A percentile compares a stretch with the other conserved stretches of the same genome.
Conservation (phyloP, 1,284 basidiomycete species). For the Schizophyllum amplum region DNA sequence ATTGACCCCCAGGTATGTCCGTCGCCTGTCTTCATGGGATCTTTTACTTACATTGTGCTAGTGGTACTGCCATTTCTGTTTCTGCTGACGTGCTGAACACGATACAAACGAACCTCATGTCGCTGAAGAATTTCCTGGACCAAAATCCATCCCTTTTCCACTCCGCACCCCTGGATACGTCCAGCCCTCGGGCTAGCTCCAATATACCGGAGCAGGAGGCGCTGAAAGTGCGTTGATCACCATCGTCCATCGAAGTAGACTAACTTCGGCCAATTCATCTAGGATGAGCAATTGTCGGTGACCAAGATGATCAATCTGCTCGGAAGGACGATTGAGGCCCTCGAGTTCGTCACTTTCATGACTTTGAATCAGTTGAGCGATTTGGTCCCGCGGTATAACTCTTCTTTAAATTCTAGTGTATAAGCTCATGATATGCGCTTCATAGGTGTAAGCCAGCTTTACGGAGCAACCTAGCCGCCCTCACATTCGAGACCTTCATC, state of each 20-base stretch:
- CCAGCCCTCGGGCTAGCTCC: slow-evolving; percentile 42
- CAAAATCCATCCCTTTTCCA: slow-evolving; percentile 77
- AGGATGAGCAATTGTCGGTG: slow-evolving; percentile 81
- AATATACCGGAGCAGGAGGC: slow-evolving; percentile 62
- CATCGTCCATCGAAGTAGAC: slow-evolving; percentile 7
- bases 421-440: background rate
- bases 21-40: background rate
- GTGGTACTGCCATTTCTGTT: slow-evolving; percentile 28
- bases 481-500: slow-evolving; percentile 84
- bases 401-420: background rate
- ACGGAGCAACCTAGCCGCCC: slow-evolving; percentile 55
- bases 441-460: slow-evolving; percentile 60
- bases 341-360: slow-evolving; percentile 24
- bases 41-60: slow-evolving; percentile 9
- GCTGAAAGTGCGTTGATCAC: slow-evolving; percentile 53
- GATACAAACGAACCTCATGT: slow-evolving; percentile 74
- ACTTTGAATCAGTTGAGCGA: slow-evolving; percentile 80
- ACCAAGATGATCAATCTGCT: slow-evolving; percentile 58
- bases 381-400: slow-evolving; percentile 83
- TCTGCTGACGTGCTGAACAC: slow-evolving; percentile 55
- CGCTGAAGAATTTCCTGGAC: slow-evolving; percentile 69
- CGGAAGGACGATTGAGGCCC: background rate
- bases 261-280: slow-evolving; percentile 8
- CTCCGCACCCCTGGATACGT: slow-evolving; percentile 59
- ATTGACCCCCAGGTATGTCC: slow-evolving; percentile 49